Evolutionary conservation across 139 green algal genomes (phyloP), one percentile per base, ranked within the genome.

Genomic region (Pleodorina starrii): DNA sequence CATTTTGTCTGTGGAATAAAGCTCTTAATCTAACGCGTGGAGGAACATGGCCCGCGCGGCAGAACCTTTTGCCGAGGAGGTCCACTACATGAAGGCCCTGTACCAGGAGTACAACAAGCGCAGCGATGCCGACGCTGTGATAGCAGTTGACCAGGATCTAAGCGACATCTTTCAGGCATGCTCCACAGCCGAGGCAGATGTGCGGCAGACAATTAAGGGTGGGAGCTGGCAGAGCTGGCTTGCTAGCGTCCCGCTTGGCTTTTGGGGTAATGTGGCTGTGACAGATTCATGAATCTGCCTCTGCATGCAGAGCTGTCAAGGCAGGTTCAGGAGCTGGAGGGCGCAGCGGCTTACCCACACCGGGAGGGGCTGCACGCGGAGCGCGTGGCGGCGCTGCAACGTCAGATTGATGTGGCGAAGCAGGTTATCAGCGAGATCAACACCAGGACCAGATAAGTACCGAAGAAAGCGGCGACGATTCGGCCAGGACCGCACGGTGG

Each of bases 21-120:
- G n/a, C n/a, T n/a, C n/a, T n/a, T n/a, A n/a, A n/a, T n/a, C n/a
- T n/a, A n/a, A n/a, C n/a, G n/a, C n/a, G n/a, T n/a, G n/a, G n/a
- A 66, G 25, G 9, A 66, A 21, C 54, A 87, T 87, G 81, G 81
- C 81, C 5, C 81, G 81, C 5, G 5, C 81, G 4, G 43, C 43
- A 3, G 82, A 88, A 38, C 43, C 57, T 5, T 92, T 92, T 59
- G 59, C 72, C 0, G 82, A 89, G 17, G 82, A 89, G 50, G 81
- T 87, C 9, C 82, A 87, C 35, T 73, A 73, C 2, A 66, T 92
- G 82, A 92, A 92, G 12, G 82, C 38, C 2, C 25, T 92, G 25
- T 88, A 81, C 21, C 89, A 92, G 32, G 82, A 88, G 29, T 88
- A 80, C 23, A 79, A 14, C 32, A 79, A 38, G 66, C 66, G 63